phyloP scores from a whole-genome alignment of 306 rosid genomes.

The Cucurbita maxima region DNA sequence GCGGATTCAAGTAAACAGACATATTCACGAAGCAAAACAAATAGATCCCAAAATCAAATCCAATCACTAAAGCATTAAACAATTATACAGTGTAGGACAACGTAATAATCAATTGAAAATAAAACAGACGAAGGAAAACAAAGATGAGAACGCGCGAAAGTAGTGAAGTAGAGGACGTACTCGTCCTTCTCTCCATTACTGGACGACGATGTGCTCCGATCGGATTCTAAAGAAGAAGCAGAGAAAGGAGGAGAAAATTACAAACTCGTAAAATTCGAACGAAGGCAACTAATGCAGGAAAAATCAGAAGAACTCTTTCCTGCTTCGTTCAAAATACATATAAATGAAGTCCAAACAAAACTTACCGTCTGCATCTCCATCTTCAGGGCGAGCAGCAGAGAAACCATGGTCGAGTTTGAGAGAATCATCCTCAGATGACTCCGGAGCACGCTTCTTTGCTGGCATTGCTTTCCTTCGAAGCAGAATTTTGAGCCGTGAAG shows the following conservation, averaged over 20 bases:
- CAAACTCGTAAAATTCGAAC: slow-evolving; percentile 7
- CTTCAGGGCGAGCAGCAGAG: slow-evolving; percentile 16
- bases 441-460: slow-evolving; percentile 38
- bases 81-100: slow-evolving; percentile 1
- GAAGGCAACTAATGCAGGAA: neutral
- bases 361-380: slow-evolving; percentile 40
- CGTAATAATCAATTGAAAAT: slow-evolving; percentile 8
- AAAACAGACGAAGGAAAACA: neutral
- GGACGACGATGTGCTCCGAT: slow-evolving; percentile 34
- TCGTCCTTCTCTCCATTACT: slow-evolving; percentile 29
- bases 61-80: slow-evolving; percentile 18
- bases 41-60: slow-evolving; percentile 18
- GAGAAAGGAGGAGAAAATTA: neutral
- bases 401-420: slow-evolving; percentile 7
- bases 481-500: neutral
- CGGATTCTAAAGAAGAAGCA: slow-evolving; percentile 30
- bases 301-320: neutral
- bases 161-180: slow-evolving; percentile 22
- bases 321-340: slow-evolving; percentile 4
- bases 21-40: slow-evolving; percentile 5
- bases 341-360: neutral
- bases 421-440: slow-evolving; percentile 23
- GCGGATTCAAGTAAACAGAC: neutral
- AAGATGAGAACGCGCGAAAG: slow-evolving; percentile 2
- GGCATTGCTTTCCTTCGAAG: slow-evolving; percentile 41